A percentile compares a stretch with the other conserved stretches of the same genome.
These are phyloP conservation scores for Boletus tomentosulus DNA, from an alignment of 768 basidiomycete species.

Conservation along the genomic window DNA sequence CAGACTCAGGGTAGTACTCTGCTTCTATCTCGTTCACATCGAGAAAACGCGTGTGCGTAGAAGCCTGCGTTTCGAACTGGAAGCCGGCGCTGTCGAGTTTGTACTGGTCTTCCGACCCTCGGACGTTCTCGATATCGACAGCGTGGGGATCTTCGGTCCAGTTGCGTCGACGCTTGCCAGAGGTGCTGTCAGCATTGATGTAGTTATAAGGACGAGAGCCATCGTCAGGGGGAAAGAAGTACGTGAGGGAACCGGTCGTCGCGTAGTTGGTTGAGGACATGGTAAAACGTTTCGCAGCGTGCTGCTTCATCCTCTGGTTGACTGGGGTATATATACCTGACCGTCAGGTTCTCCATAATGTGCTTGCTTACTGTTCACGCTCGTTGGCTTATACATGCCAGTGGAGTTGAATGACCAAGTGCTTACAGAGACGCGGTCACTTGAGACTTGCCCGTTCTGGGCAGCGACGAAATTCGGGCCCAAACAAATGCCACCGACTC, in stretches of 20 bases:
- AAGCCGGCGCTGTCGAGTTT: constrained; percentile 35
- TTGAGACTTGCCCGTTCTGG: not conserved
- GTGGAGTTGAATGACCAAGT: not conserved
- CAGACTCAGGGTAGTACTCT: constrained; percentile 39
- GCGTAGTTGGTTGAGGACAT: constrained; percentile 14
- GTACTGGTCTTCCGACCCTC: constrained; percentile 31
- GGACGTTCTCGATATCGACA: constrained; percentile 30
- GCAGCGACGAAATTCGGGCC: too few relatives aligned
- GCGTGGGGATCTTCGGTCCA: constrained; percentile 12
- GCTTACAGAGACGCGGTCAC: not conserved
- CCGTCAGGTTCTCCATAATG: not conserved
- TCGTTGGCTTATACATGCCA: not conserved
- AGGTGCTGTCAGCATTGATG: constrained; percentile 16
- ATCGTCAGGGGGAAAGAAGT: constrained; percentile 15
- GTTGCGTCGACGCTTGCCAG: constrained; percentile 17
- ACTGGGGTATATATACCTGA: not conserved
- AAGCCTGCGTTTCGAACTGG: constrained; percentile 26
- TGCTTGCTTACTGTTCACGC: not conserved
- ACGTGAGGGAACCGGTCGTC: constrained; percentile 18
- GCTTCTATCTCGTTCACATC: constrained; percentile 33
- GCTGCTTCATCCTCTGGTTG: not conserved
- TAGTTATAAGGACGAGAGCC: constrained; percentile 14
- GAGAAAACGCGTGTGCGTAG: constrained; percentile 30
- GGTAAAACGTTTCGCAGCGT: constrained; percentile 20
- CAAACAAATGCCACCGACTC: too few relatives aligned